A percentile compares a stretch with the other conserved stretches of the same genome.
Conservation (phyloP, 1,284 basidiomycete genomes). For the Apiotrichum sp. region DNA sequence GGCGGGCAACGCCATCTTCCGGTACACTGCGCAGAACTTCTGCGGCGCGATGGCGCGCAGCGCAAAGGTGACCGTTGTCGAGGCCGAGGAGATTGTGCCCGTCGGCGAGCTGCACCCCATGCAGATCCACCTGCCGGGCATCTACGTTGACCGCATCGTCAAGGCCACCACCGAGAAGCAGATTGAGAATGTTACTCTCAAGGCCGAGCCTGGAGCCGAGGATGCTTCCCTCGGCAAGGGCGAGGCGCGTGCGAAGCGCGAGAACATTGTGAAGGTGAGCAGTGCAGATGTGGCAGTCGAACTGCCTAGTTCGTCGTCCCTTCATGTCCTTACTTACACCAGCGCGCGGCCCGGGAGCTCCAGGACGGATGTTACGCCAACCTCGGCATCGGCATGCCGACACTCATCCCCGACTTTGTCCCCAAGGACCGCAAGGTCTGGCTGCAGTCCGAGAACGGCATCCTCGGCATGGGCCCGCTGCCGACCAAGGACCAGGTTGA, state of each 20-base stretch:
- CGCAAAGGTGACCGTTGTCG: slow-evolving; percentile 79
- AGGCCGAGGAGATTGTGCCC: slow-evolving; percentile 85
- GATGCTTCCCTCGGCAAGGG: slow-evolving; percentile 44
- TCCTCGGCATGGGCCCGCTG: slow-evolving; percentile 91
- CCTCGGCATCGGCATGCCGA: slow-evolving; percentile 79
- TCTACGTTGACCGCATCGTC: slow-evolving; percentile 83
- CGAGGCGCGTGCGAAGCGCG: slow-evolving; percentile 48
- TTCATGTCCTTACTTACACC: slow-evolving; percentile 17
- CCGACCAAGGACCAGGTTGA: slow-evolving; percentile 79
- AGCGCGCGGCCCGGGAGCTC: slow-evolving; percentile 73
- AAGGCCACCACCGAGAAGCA: slow-evolving; percentile 68
- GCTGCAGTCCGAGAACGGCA: slow-evolving; percentile 89
- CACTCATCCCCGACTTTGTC: slow-evolving; percentile 79
- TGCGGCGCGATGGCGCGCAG: slow-evolving; percentile 78
- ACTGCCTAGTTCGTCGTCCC: too few relatives aligned
- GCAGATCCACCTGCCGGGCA: slow-evolving; percentile 70
- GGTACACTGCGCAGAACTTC: slow-evolving; percentile 86
- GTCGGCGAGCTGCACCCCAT: slow-evolving; percentile 76
- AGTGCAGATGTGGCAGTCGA: too few relatives aligned
- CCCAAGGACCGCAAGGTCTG: slow-evolving; percentile 72
- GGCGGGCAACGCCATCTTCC: slow-evolving; percentile 75
- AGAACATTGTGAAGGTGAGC: slow-evolving; percentile 57
- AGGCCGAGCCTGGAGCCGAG: slow-evolving; percentile 31
- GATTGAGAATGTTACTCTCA: slow-evolving; percentile 64
- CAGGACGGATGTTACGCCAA: slow-evolving; percentile 79